phyloP scores from a whole-genome alignment of 345 rosid species.

The Aethionema arabicum region DNA sequence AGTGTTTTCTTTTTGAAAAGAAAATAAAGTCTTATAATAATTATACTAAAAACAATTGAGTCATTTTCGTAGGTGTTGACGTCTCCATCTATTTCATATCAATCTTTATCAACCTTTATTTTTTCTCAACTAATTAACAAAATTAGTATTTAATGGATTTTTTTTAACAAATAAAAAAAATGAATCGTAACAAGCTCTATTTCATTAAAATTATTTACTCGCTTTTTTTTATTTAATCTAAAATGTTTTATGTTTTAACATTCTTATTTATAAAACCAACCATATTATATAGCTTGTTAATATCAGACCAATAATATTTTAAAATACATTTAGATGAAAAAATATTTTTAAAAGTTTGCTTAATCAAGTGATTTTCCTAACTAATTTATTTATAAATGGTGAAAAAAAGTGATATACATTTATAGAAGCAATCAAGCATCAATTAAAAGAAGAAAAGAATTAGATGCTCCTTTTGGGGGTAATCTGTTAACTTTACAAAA shows the following conservation, averaged over 20 bases:
- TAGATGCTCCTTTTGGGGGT: constrained; percentile 23
- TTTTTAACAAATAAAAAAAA: no score
- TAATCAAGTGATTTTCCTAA: constrained; percentile 1
- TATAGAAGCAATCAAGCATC: constrained; percentile 14
- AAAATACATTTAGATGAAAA: neutral
- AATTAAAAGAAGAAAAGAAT: constrained; percentile 16
- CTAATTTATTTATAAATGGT: neutral
- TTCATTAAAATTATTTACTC: no score
- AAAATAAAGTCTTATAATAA: neutral
- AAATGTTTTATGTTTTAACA: no score
- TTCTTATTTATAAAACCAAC: no score
- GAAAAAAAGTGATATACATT: constrained; percentile 2
- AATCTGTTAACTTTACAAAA: constrained; percentile 4
- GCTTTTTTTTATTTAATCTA: no score
- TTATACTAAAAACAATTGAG: neutral
- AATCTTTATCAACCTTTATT: neutral
- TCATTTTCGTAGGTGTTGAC: constrained; percentile 20
- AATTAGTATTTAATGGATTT: no score
- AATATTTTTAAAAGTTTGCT: neutral
- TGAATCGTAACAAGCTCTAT: no score
- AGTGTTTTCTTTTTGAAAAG: neutral
- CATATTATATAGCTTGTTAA: no score
- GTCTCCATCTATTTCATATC: constrained; percentile 13
- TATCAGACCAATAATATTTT: no score
- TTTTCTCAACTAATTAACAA: no score